Evolutionary conservation across 805 yeast genomes (phyloP).

Genomic region (Wickerhamiella sergipiensis): DNA sequence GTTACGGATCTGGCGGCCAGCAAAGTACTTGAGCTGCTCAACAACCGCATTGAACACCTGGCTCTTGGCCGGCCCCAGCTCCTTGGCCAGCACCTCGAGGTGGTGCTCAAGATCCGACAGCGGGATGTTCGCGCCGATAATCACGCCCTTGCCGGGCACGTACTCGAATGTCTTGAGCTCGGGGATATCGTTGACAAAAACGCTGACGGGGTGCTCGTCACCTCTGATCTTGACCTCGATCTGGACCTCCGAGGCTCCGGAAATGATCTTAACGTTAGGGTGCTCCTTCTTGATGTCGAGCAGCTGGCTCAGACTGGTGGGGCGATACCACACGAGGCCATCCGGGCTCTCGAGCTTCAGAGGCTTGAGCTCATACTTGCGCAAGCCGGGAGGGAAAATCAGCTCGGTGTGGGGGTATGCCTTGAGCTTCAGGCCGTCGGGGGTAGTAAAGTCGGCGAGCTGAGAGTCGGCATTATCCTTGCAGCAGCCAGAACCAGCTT

Average conservation of each 20-base stretch:
- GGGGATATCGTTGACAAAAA: conserved; percentile 31
- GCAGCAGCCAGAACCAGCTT: conserved; percentile 7
- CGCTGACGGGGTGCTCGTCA: conserved; percentile 27
- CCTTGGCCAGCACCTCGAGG: conserved; percentile 22
- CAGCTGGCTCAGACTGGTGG: conserved; percentile 29
- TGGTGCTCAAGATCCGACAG: conserved; percentile 28
- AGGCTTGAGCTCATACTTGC: conserved; percentile 20
- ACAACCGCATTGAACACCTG: conserved; percentile 29
- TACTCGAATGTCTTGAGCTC: conserved; percentile 27
- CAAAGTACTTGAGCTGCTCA: conserved; percentile 33
- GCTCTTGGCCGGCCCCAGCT: conserved; percentile 18
- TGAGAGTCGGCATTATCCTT: conserved; percentile 1
- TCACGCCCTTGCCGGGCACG: conserved; percentile 30
- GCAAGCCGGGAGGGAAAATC: conserved; percentile 29
- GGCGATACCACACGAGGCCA: conserved; percentile 33
- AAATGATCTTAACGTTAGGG: conserved; percentile 30
- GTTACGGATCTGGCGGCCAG: conserved; percentile 36
- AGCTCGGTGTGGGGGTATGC: conserved; percentile 30
- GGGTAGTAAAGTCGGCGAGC: conserved; percentile 4
- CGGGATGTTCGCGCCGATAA: conserved; percentile 32
- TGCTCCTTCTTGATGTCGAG: conserved; percentile 24
- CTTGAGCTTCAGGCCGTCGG: conserved; percentile 29
- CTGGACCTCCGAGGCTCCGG: conserved; percentile 37
- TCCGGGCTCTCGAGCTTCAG: conserved; percentile 26
- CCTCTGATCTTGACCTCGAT: conserved; percentile 34